Percentiles rank a stretch among this genome's conserved stretches.
Conservation (phyloP, 1,139 yeast genomes). For the Scheffersomyces cryptocercus region DNA sequence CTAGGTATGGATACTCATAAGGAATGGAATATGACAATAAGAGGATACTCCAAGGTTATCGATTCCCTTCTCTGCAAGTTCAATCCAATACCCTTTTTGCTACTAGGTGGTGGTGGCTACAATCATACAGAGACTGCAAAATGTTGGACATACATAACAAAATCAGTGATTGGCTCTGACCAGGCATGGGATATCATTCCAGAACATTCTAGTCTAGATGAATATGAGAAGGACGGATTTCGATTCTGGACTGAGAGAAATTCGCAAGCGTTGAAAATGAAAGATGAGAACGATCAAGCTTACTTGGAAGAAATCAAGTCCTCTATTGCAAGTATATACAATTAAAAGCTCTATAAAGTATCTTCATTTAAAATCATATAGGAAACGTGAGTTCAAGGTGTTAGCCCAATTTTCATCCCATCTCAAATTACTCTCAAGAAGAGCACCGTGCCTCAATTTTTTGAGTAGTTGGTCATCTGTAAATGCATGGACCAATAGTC, state of each 20-base stretch:
- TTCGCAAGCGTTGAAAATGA: conserved; percentile 28
- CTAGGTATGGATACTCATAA: conserved; percentile 52
- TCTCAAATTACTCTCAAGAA: conserved; percentile 59
- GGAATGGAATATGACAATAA: conserved; percentile 69
- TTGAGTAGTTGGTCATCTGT: conserved; percentile 33
- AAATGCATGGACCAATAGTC: conserved; percentile 48
- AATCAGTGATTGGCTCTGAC: conserved; percentile 22
- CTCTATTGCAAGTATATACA: conserved; percentile 8
- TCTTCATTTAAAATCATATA: conserved; percentile 9
- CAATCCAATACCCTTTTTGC: conserved; percentile 34
- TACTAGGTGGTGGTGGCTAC: conserved; percentile 83
- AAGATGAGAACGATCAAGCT: conserved; percentile 38
- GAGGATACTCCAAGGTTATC: conserved; percentile 47
- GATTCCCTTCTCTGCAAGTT: conserved; percentile 26
- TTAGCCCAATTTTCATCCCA: conserved; percentile 80
- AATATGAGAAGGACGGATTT: conserved; percentile 47
- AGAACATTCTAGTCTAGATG: conserved; percentile 49
- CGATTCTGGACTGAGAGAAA: conserved; percentile 49
- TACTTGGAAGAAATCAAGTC: conserved; percentile 17
- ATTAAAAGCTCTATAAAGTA: conserved; percentile 3
- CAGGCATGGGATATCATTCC: conserved; percentile 46
- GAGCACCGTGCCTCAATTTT: conserved; percentile 65
- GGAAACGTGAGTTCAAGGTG: conserved; percentile 21
- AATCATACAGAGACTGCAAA: conserved; percentile 63
- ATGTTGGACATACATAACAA: conserved; percentile 63